These are phyloP conservation scores for Colletotrichum viniferum DNA, from an alignment of 2,329 filamentous ascomycete genomes.

Conservation along the genomic window DNA sequence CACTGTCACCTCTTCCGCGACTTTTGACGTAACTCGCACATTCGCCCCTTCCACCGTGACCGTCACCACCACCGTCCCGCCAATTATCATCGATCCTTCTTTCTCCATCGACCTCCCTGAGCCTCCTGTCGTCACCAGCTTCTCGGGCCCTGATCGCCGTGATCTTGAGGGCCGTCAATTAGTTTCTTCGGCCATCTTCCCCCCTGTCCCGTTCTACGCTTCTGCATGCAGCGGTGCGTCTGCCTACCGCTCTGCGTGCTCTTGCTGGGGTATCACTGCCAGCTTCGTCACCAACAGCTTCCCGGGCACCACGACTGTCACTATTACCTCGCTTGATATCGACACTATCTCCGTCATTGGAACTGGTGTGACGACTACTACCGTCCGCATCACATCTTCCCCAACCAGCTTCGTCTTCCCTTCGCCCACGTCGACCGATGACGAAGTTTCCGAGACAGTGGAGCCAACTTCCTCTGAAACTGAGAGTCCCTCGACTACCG, in stretches of 20 bases:
- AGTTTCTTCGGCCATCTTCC: neutral
- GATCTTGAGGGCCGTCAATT: neutral
- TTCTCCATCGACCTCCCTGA: neutral
- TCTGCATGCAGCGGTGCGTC: slow-evolving; percentile 23
- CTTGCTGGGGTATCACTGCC: slow-evolving; percentile 28
- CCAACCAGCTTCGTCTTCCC: neutral
- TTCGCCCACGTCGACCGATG: neutral
- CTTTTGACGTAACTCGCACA: neutral
- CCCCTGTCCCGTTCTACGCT: slow-evolving; percentile 26
- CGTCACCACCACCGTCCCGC: neutral
- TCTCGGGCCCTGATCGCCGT: neutral
- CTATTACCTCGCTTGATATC: neutral
- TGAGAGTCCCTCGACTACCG: neutral
- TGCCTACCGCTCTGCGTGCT: slow-evolving; percentile 29
- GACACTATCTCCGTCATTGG: neutral
- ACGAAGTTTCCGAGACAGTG: neutral
- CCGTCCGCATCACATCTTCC: neutral
- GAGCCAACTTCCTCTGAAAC: neutral
- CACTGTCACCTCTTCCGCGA: neutral
- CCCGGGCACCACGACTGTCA: neutral
- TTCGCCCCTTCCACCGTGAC: neutral
- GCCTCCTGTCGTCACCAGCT: neutral
- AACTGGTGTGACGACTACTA: neutral
- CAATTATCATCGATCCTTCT: neutral
- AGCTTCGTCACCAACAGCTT: slow-evolving; percentile 2